Evolutionary conservation across 2,329 filamentous ascomycete genomes (phyloP).

Genomic region (Coniochaeta sp.): DNA sequence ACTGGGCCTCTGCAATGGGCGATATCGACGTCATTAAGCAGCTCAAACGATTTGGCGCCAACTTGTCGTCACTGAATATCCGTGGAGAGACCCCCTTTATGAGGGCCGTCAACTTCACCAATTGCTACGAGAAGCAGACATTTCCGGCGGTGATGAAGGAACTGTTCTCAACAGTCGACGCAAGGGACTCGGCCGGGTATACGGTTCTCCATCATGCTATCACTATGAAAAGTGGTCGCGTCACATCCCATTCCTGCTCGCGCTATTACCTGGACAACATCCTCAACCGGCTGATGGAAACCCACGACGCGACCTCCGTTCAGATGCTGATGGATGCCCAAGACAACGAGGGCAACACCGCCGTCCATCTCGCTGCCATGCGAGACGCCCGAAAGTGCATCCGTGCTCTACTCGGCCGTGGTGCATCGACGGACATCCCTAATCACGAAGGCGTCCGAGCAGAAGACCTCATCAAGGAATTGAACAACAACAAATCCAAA

Average conservation of each 20-base stretch:
- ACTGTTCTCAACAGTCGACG: constrained; percentile 72
- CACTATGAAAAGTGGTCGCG: constrained; percentile 73
- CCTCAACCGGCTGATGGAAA: constrained; percentile 76
- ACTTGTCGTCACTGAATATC: constrained; percentile 61
- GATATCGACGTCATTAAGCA: constrained; percentile 88
- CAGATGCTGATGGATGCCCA: constrained; percentile 73
- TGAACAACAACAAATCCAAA: constrained; percentile 59
- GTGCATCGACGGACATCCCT: constrained; percentile 73
- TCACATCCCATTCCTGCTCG: constrained; percentile 78
- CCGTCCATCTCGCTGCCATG: constrained; percentile 65
- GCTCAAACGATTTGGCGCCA: constrained; percentile 72
- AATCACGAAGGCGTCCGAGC: constrained; percentile 79
- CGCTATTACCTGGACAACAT: constrained; percentile 91
- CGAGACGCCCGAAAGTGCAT: constrained; percentile 86
- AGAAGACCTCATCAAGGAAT: constrained; percentile 71
- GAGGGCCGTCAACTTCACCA: constrained; percentile 91
- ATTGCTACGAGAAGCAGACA: constrained; percentile 89
- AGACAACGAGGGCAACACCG: constrained; percentile 84
- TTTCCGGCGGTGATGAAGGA: constrained; percentile 81
- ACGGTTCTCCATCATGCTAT: constrained; percentile 95
- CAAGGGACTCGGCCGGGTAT: constrained; percentile 70
- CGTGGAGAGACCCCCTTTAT: constrained; percentile 87
- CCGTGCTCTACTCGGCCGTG: constrained; percentile 68
- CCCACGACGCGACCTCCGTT: constrained; percentile 66
- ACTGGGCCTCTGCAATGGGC: constrained; percentile 98